phyloP scores from a whole-genome alignment of 805 yeast species.

The Candida tallmaniae region DNA sequence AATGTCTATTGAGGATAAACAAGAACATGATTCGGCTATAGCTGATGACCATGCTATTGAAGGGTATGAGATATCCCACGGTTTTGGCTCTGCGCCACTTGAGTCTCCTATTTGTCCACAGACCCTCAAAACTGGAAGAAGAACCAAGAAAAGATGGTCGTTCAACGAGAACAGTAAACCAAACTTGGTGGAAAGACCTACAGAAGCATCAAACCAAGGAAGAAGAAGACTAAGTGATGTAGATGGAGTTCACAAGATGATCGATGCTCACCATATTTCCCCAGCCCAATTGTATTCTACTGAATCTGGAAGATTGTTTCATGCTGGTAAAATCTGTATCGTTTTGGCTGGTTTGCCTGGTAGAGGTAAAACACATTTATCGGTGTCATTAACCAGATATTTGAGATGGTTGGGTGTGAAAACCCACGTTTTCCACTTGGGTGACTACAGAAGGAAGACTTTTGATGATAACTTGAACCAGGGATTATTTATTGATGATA shows the following conservation, averaged over 20 bases:
- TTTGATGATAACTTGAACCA: conserved; percentile 46
- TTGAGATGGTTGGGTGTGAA: conserved; percentile 95
- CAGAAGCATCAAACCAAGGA: conserved; percentile 17
- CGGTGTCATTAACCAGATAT: conserved; percentile 88
- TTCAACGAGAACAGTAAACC: conserved; percentile 36
- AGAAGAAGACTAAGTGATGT: conserved; percentile 37
- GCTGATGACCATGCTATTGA: conserved; percentile 1
- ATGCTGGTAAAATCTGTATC: conserved; percentile 90
- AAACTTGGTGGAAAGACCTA: conserved; percentile 32
- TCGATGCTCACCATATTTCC: conserved; percentile 61
- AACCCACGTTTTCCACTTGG: conserved; percentile 85
- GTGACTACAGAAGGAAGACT: conserved; percentile 73
- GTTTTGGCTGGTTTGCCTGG: conserved; percentile 93
- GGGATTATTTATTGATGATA: conserved; percentile 37
- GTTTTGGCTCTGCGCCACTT: conserved; percentile 26
- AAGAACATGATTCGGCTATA: no score
- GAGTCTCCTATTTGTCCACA: conserved; percentile 8
- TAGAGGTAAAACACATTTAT: conserved; percentile 88
- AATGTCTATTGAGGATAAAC: no score
- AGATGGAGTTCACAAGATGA: conserved; percentile 62
- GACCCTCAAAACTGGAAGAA: conserved; percentile 21
- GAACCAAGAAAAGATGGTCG: conserved; percentile 41
- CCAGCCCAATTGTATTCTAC: conserved; percentile 95
- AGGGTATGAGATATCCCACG: conserved; percentile 17
- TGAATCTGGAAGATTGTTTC: conserved; percentile 86